These are phyloP conservation scores for Phytophthora sojae DNA, from an alignment of 352 stramenopile genomes.

Conservation along the genomic window DNA sequence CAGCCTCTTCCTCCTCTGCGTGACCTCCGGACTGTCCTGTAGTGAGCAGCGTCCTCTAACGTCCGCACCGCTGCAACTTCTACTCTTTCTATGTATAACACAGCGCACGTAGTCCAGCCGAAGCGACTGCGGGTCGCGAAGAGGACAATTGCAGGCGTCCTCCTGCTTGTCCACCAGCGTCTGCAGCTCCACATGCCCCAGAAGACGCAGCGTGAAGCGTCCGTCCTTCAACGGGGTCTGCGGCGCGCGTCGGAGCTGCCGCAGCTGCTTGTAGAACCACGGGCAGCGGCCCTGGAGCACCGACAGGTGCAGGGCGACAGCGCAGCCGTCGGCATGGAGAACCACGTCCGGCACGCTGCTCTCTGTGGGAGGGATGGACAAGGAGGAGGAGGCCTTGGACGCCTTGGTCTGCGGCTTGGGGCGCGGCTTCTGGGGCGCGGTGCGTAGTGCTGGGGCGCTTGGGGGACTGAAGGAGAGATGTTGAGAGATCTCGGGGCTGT, in stretches of 20 bases:
- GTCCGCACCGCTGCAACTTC: not conserved
- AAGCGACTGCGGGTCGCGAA: conserved; percentile 12
- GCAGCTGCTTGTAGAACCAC: conserved; percentile 49
- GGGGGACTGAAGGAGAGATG: not conserved
- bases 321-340: conserved; percentile 60
- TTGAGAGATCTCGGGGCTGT: not conserved
- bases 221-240: not conserved
- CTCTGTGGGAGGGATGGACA: conserved; percentile 19
- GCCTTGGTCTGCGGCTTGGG: not conserved
- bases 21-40: conserved; percentile 13
- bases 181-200: conserved; percentile 23
- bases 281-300: conserved; percentile 46
- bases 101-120: conserved; percentile 33
- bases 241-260: conserved; percentile 21
- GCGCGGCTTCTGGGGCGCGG: not conserved
- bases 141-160: conserved; percentile 22
- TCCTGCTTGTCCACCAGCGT: conserved; percentile 3
- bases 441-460: not conserved
- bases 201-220: conserved; percentile 14
- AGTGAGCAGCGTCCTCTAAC: not conserved
- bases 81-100: conserved; percentile 7
- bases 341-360: conserved; percentile 45
- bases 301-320: conserved; percentile 50
- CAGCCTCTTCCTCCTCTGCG: conserved; percentile 30
- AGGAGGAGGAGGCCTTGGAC: not conserved